Percentiles rank a stretch among this genome's conserved stretches.
Conservation (phyloP, 139 green algal species). For the Tetradesmus lagerheimii region DNA sequence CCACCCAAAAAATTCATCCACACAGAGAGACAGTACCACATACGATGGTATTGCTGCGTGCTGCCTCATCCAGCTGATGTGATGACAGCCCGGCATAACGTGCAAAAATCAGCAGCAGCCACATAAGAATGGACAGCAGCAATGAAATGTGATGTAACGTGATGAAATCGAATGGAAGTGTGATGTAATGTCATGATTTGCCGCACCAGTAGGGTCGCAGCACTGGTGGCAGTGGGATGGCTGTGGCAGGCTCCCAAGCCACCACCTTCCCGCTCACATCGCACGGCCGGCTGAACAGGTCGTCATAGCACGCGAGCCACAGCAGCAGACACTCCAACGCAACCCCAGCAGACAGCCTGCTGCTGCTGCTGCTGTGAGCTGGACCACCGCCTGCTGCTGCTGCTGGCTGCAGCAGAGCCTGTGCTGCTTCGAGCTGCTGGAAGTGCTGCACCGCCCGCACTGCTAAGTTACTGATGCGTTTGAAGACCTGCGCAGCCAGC, state of each 20-base stretch:
- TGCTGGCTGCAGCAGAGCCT: neutral
- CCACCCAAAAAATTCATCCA: neutral
- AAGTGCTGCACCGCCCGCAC: conserved; percentile 57
- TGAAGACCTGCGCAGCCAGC: conserved; percentile 64
- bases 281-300: conserved; percentile 68
- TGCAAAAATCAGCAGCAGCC: too few relatives aligned
- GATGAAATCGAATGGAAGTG: too few relatives aligned
- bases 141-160: too few relatives aligned
- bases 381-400: neutral
- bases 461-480: conserved; percentile 53
- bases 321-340: conserved; percentile 72
- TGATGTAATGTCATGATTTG: too few relatives aligned
- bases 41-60: too few relatives aligned
- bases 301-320: conserved; percentile 66
- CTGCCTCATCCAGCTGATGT: too few relatives aligned
- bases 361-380: conserved; percentile 4
- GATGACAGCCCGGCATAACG: too few relatives aligned
- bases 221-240: conserved; percentile 59
- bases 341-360: neutral
- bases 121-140: too few relatives aligned
- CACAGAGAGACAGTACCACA: too few relatives aligned
- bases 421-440: conserved; percentile 36
- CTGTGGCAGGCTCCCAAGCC: conserved; percentile 57
- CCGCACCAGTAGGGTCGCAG: conserved; percentile 57
- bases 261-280: conserved; percentile 58